Evolutionary conservation across 768 basidiomycete species (phyloP).

Genomic region (Amanita pseudoporphyria): DNA sequence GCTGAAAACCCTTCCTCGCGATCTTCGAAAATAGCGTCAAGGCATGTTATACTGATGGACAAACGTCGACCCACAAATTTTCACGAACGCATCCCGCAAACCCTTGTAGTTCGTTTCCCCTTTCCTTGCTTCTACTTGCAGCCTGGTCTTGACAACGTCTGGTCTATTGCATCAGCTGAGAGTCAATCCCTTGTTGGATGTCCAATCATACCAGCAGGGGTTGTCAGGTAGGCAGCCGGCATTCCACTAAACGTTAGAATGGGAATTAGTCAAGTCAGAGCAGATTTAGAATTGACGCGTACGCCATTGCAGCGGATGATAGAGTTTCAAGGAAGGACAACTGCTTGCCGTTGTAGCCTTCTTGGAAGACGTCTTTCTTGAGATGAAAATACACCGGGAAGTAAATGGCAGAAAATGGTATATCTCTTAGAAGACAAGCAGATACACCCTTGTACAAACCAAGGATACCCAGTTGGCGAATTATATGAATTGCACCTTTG

Average conservation of each 20-base stretch:
- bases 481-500: constrained; percentile 85
- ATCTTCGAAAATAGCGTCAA: constrained; percentile 34
- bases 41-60: background rate
- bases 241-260: constrained; percentile 69
- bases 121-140: constrained; percentile 87
- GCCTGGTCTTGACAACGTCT: constrained; percentile 97
- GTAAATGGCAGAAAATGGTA: constrained; percentile 94
- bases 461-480: constrained; percentile 84
- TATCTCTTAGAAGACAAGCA: constrained; percentile 90
- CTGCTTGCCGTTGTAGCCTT: constrained; percentile 92
- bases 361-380: constrained; percentile 90
- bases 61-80: constrained; percentile 59
- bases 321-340: constrained; percentile 88
- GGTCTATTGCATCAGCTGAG: background rate
- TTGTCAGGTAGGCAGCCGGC: constrained; percentile 93
- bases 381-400: constrained; percentile 84
- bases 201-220: constrained; percentile 62
- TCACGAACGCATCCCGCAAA: constrained; percentile 77
- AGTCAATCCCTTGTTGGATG: background rate
- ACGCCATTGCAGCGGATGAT: constrained; percentile 74
- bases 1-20: constrained; percentile 85
- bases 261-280: constrained; percentile 19
- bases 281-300: constrained; percentile 23
- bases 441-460: constrained; percentile 91
- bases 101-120: constrained; percentile 93